phyloP scores from a whole-genome alignment of 2,329 filamentous ascomycete species.

The Fusarium neocosmosporiellum region DNA sequence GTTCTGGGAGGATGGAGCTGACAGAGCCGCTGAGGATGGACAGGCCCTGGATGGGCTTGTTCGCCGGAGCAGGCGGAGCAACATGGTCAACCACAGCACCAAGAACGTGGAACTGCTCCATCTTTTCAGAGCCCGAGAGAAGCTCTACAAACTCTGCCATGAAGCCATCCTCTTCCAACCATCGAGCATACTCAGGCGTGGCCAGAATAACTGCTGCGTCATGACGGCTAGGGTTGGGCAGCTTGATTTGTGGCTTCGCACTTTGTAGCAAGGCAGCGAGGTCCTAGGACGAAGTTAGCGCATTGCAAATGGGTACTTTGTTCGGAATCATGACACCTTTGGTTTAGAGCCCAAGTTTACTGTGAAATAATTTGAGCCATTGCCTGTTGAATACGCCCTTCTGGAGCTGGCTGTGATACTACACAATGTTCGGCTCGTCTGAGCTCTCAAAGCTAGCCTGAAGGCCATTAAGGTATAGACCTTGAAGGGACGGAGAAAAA shows the following conservation, averaged over 20 bases:
- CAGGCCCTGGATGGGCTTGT: conserved; percentile 55
- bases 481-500: background rate
- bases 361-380: conserved; percentile 32
- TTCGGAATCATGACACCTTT: conserved; percentile 13
- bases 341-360: conserved; percentile 27
- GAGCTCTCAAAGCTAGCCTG: conserved; percentile 28
- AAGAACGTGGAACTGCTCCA: conserved; percentile 58
- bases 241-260: conserved; percentile 35
- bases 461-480: conserved; percentile 36
- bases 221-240: conserved; percentile 45
- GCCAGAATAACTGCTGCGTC: conserved; percentile 62
- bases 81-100: conserved; percentile 68
- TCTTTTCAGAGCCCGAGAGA: conserved; percentile 56
- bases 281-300: conserved; percentile 28
- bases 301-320: background rate
- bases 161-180: conserved; percentile 58
- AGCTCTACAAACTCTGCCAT: conserved; percentile 57
- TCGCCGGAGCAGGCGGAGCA: conserved; percentile 48
- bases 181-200: conserved; percentile 60
- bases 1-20: conserved; percentile 55
- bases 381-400: conserved; percentile 36
- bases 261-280: conserved; percentile 30
- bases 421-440: conserved; percentile 33
- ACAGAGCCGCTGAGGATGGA: conserved; percentile 62
- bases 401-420: conserved; percentile 21